These are phyloP conservation scores for Tetrapisispora taiwanensis DNA, from an alignment of 805 yeast species.

Conservation along the genomic window DNA sequence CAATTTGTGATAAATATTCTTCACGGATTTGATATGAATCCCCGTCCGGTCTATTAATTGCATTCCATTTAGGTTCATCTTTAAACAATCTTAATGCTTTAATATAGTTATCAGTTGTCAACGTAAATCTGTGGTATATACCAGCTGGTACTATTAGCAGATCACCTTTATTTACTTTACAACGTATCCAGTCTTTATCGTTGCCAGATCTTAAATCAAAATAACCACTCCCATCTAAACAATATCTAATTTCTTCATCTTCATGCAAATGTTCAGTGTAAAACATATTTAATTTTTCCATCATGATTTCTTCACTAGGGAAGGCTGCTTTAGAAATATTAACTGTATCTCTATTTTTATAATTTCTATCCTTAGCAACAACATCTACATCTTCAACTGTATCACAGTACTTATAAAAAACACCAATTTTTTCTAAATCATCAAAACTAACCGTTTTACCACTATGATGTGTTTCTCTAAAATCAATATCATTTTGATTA, in stretches of 20 bases:
- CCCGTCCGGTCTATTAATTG: conserved; percentile 53
- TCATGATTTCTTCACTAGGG: conserved; percentile 49
- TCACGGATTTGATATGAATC: conserved; percentile 38
- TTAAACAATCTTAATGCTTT: conserved; percentile 76
- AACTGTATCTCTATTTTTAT: conserved; percentile 72
- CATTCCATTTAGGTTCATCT: conserved; percentile 95
- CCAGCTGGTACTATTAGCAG: conserved; percentile 77
- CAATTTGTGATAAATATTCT: conserved; percentile 32
- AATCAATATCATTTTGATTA: conserved; percentile 42
- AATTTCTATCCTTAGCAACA: conserved; percentile 59
- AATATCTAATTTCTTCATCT: conserved; percentile 92
- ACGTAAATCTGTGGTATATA: conserved; percentile 85
- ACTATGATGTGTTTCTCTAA: conserved; percentile 62
- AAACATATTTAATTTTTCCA: conserved; percentile 56
- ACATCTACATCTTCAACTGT: conserved; percentile 45
- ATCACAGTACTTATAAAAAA: conserved; percentile 46
- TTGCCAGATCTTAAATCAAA: conserved; percentile 68
- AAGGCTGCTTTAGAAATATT: conserved; percentile 50
- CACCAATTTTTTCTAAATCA: conserved; percentile 53
- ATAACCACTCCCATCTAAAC: conserved; percentile 81
- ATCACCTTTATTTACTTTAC: conserved; percentile 54
- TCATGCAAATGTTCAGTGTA: conserved; percentile 87
- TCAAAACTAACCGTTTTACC: conserved; percentile 47
- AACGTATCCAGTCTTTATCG: conserved; percentile 64
- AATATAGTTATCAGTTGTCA: conserved; percentile 52